Evolutionary conservation across 495 filamentous ascomycete species (phyloP), one percentile per base, ranked within the genome.

Genomic region (Podospora fimiseda): DNA sequence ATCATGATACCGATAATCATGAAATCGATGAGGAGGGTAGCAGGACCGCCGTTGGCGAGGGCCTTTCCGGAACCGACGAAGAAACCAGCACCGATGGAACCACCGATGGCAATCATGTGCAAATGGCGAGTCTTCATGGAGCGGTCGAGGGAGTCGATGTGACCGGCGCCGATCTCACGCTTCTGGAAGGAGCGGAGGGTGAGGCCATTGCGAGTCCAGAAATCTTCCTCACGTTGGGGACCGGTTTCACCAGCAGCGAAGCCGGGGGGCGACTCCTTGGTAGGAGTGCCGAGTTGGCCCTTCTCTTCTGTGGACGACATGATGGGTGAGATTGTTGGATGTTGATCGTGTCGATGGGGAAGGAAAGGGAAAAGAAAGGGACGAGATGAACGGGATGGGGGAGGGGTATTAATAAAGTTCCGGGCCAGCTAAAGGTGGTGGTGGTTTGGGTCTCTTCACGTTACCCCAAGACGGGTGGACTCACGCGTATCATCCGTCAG

Each of bases 41-140:
- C 71, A 14, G 77, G 76, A 9, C 75, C 74, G 57, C 72, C 73
- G 15, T 65, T 67, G 51, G 50, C 47, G 47, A 79, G 63, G 14
- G 75, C 74, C 37, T 62, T 59, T 51, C 78, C 78, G 14, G 78
- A 77, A 24, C 78, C 71, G 57, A 79, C 74, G 62, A 77, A 79
- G 63, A 78, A 80, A 69, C 70, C 84, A 21, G 84, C 86, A 41
- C 84, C 85, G 49, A 88, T 87, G 3, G 81, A 83, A 37, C 84
- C 83, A 21, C 84, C 84, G 57, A 88, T 86, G 45, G 84, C 83
- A 61, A 89, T 89, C 80, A 89, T 87, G 66, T 88, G 84, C 53
- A 88, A 63, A 66, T 88, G 84, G 43, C 84, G 74, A 22, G 75
- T 72, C 68, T 81, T 81, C 69, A 88, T 72, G 60, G 72, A 75